A percentile compares a stretch with the other conserved stretches of the same genome.
These are phyloP conservation scores for Cyclotella sp. DNA, from an alignment of 108 stramenopile genomes.

Conservation along the genomic window DNA sequence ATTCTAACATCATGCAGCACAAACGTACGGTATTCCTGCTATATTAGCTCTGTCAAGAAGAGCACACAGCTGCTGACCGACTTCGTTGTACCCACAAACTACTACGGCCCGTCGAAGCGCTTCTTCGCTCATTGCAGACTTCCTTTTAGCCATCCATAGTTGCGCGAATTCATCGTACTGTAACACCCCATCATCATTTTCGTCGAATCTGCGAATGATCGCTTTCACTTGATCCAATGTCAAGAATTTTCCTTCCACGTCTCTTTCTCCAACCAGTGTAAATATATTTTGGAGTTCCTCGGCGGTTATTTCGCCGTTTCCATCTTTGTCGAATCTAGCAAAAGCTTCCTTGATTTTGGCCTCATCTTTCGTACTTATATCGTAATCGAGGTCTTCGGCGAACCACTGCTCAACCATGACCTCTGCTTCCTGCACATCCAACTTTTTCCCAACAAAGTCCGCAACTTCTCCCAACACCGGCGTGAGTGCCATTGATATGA, in stretches of 20 bases:
- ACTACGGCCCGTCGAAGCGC: slow-evolving; percentile 54
- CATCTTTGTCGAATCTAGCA: slow-evolving; percentile 68
- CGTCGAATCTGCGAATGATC: slow-evolving; percentile 52
- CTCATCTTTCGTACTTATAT: slow-evolving; percentile 57
- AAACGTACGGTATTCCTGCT: slow-evolving; percentile 36
- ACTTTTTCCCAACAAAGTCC: slow-evolving; percentile 56
- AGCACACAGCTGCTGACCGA: slow-evolving; percentile 52
- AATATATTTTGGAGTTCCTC: slow-evolving; percentile 55
- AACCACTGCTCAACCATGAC: slow-evolving; percentile 32
- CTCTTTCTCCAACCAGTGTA: slow-evolving; percentile 53
- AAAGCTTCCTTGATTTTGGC: slow-evolving; percentile 68
- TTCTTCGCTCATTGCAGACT: slow-evolving; percentile 50
- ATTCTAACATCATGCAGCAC: not conserved
- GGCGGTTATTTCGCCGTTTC: slow-evolving; percentile 65
- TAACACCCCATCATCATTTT: slow-evolving; percentile 48
- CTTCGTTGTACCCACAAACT: slow-evolving; percentile 64
- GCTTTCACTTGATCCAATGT: slow-evolving; percentile 54
- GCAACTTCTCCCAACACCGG: slow-evolving; percentile 71
- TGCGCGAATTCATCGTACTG: slow-evolving; percentile 58
- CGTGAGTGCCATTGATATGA: slow-evolving; percentile 83
- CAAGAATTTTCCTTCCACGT: slow-evolving; percentile 54
- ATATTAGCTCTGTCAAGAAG: slow-evolving; percentile 47
- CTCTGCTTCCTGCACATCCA: slow-evolving; percentile 52
- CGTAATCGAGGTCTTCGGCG: slow-evolving; percentile 51
- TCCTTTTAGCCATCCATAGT: slow-evolving; percentile 58